These are phyloP conservation scores for Clonostachys rosea DNA, from an alignment of 2,329 filamentous ascomycete species.

Conservation along the genomic window DNA sequence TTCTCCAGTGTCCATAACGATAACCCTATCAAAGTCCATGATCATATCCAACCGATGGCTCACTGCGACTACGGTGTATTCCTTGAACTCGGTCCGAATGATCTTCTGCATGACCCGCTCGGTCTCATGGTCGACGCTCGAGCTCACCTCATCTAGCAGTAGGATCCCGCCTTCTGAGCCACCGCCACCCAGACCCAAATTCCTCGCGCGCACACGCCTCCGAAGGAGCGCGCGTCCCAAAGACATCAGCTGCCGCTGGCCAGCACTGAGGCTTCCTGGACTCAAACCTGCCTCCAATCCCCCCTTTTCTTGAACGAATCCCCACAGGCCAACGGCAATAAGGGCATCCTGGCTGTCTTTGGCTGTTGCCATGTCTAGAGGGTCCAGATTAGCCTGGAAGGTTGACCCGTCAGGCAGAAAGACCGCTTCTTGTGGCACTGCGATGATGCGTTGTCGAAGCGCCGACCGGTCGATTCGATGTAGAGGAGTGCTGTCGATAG, in stretches of 20 bases:
- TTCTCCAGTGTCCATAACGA: conserved; percentile 42
- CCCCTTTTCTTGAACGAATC: conserved; percentile 21
- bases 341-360: conserved; percentile 27
- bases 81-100: conserved; percentile 28
- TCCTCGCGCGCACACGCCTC: conserved; percentile 13
- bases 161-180: conserved; percentile 19
- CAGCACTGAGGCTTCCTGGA: conserved; percentile 45
- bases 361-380: conserved; percentile 18
- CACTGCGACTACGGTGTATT: conserved; percentile 49
- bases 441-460: conserved; percentile 42
- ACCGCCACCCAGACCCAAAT: background rate
- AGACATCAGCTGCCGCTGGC: conserved; percentile 61
- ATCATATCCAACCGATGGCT: conserved; percentile 41
- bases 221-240: conserved; percentile 55
- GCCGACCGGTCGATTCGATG: conserved; percentile 28
- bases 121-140: conserved; percentile 33
- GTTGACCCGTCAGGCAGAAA: conserved; percentile 40
- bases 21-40: conserved; percentile 43
- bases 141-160: conserved; percentile 36
- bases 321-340: conserved; percentile 23
- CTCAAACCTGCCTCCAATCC: conserved; percentile 31
- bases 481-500: conserved; percentile 35
- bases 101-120: conserved; percentile 34
- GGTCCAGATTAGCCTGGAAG: conserved; percentile 37
- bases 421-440: conserved; percentile 48